Percentiles rank a stretch among this genome's conserved stretches.
Conservation (phyloP, 2,329 filamentous ascomycete genomes). For the Fusarium zealandicum region DNA sequence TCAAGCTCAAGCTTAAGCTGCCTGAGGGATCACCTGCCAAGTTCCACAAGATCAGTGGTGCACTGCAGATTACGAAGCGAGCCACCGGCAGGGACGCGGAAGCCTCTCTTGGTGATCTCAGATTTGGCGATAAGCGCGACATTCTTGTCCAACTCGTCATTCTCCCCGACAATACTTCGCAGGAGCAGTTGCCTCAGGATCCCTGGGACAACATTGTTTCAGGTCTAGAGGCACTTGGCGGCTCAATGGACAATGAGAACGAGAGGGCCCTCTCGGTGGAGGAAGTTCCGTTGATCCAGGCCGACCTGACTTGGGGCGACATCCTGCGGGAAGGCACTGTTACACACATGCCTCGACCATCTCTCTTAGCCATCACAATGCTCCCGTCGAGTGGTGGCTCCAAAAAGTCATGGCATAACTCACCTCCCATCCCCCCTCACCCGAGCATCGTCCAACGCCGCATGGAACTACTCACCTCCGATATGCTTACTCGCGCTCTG, state of each 20-base stretch:
- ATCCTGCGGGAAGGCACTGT: slow-evolving; percentile 87
- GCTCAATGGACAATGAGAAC: slow-evolving; percentile 84
- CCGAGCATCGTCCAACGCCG: slow-evolving; percentile 93
- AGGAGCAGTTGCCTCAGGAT: slow-evolving; percentile 89
- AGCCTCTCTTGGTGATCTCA: slow-evolving; percentile 86
- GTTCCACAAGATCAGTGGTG: slow-evolving; percentile 98
- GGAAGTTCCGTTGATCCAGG: slow-evolving; percentile 93
- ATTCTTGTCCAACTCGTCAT: slow-evolving; percentile 95
- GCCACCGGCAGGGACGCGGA: slow-evolving; percentile 95
- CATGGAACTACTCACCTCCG: slow-evolving; percentile 96
- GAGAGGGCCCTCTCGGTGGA: slow-evolving; percentile 86
- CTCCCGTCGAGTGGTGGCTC: slow-evolving; percentile 72
- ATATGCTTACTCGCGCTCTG: slow-evolving; percentile 93
- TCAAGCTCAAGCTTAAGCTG: slow-evolving; percentile 90
- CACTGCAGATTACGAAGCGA: slow-evolving; percentile 93
- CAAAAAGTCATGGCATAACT: slow-evolving; percentile 70
- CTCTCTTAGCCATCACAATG: slow-evolving; percentile 94
- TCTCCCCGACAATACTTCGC: slow-evolving; percentile 79
- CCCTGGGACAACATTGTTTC: slow-evolving; percentile 98
- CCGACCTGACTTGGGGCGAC: slow-evolving; percentile 92
- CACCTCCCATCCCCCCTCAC: slow-evolving; percentile 90
- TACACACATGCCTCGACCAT: slow-evolving; percentile 86
- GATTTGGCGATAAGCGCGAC: slow-evolving; percentile 94
- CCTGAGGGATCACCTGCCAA: slow-evolving; percentile 97
- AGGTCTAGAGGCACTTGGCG: slow-evolving; percentile 89